These are phyloP conservation scores for Boletus insuetus DNA, from an alignment of 768 basidiomycete genomes.

Conservation along the genomic window DNA sequence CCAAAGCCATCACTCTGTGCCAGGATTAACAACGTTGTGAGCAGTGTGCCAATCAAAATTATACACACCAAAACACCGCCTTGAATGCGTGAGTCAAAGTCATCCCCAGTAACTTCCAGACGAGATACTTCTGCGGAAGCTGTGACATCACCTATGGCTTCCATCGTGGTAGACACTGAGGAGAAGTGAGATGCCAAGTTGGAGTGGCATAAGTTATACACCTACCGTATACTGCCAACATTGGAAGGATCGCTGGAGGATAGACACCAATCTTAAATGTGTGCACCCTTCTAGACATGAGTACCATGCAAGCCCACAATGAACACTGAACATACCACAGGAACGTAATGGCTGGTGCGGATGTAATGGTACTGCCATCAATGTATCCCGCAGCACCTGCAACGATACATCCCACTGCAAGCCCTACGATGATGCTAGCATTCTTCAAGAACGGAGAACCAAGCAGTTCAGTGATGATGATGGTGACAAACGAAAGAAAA, in stretches of 20 bases:
- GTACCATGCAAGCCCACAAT: not conserved
- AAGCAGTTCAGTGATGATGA: conserved; percentile 77
- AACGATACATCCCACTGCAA: conserved; percentile 77
- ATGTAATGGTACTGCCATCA: conserved; percentile 57
- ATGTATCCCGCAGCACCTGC: conserved; percentile 80
- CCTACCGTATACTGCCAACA: conserved; percentile 58
- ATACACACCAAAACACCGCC: conserved; percentile 66
- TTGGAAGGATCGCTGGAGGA: conserved; percentile 61
- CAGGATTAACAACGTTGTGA: not conserved
- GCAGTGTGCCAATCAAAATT: not conserved
- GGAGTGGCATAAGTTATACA: not conserved
- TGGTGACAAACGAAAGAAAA: conserved; percentile 75
- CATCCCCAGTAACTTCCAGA: conserved; percentile 65
- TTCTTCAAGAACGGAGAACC: conserved; percentile 86
- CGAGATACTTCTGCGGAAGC: conserved; percentile 81
- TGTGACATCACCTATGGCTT: conserved; percentile 83
- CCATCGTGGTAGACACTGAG: conserved; percentile 71
- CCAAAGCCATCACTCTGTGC: conserved; percentile 71
- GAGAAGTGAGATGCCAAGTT: conserved; percentile 3
- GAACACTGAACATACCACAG: conserved; percentile 47
- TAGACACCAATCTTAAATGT: conserved; percentile 77
- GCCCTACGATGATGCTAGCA: conserved; percentile 70
- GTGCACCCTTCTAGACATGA: conserved; percentile 49
- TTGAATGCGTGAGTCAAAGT: conserved; percentile 81
- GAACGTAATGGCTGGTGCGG: conserved; percentile 78